Evolutionary conservation across 2,329 filamentous ascomycete genomes (phyloP).

Genomic region (Beauveria bassiana): DNA sequence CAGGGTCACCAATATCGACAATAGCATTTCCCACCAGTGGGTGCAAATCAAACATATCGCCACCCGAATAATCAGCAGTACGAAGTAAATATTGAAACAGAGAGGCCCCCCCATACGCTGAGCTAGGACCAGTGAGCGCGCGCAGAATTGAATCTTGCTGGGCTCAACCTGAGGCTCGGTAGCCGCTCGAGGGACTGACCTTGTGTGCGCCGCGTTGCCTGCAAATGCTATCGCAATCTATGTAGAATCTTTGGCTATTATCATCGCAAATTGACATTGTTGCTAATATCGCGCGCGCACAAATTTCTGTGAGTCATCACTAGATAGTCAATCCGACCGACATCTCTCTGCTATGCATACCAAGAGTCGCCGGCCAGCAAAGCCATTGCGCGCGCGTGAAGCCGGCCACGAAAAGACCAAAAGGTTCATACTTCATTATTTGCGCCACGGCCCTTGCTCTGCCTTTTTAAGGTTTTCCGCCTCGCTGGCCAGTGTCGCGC

Average conservation of each 20-base stretch:
- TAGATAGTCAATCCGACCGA: not conserved
- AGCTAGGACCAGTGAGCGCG: not conserved
- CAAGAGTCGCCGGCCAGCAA: not conserved
- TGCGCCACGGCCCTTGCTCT: not conserved
- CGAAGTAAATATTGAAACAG: too few relatives aligned
- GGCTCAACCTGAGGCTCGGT: not conserved
- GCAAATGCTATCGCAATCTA: not conserved
- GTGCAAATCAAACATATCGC: not conserved
- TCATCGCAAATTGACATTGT: not conserved
- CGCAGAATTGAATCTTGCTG: not conserved
- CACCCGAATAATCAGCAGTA: not conserved
- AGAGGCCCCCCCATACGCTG: not conserved
- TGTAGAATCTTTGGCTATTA: too few relatives aligned
- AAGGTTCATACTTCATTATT: not conserved
- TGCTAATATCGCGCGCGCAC: not conserved
- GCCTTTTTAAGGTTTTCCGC: not conserved
- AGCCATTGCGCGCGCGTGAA: not conserved
- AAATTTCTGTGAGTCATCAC: not conserved
- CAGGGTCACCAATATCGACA: not conserved
- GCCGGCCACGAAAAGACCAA: not conserved
- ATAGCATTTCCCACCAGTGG: not conserved
- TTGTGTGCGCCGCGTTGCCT: not conserved
- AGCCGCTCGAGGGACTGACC: not conserved
- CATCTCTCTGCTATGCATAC: not conserved
- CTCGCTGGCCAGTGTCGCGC: not conserved